These are phyloP conservation scores for Aureobasidium sp. DNA, from an alignment of 2,329 filamentous ascomycete species.

Conservation along the genomic window DNA sequence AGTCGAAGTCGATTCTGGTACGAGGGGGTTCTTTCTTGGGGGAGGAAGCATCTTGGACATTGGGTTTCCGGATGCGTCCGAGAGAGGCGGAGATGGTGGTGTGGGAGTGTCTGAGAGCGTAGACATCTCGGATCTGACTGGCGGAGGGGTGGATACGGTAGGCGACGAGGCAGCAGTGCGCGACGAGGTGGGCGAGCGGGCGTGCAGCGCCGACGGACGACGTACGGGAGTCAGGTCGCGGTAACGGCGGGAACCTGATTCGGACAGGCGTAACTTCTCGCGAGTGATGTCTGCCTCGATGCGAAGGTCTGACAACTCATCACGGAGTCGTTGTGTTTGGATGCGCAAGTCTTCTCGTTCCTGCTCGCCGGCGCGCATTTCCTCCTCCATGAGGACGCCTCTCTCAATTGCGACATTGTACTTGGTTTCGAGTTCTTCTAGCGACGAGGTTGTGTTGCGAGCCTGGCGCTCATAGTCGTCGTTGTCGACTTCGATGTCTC, in stretches of 20 bases:
- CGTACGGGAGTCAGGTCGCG: conserved; percentile 21
- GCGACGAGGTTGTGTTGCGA: conserved; percentile 86
- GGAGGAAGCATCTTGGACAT: conserved; percentile 35
- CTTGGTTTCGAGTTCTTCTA: conserved; percentile 95
- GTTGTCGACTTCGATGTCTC: conserved; percentile 95
- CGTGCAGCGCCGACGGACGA: background rate
- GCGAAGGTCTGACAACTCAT: conserved; percentile 87
- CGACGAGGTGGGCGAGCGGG: conserved; percentile 63
- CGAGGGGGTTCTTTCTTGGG: conserved; percentile 38
- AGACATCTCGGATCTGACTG: conserved; percentile 54
- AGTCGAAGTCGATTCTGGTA: conserved; percentile 45
- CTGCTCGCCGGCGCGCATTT: conserved; percentile 83
- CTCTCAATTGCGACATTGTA: conserved; percentile 93
- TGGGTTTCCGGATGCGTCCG: conserved; percentile 64
- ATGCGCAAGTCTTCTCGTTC: conserved; percentile 86
- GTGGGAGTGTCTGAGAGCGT: conserved; percentile 63
- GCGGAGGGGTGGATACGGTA: conserved; percentile 80
- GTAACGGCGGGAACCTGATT: conserved; percentile 28
- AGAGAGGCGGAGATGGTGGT: conserved; percentile 89
- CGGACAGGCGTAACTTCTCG: conserved; percentile 78
- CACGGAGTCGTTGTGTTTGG: conserved; percentile 79
- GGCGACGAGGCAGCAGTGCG: conserved; percentile 82
- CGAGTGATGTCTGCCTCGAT: conserved; percentile 92
- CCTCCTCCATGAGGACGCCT: conserved; percentile 87
- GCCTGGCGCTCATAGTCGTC: conserved; percentile 97